phyloP scores from a whole-genome alignment of 2,329 filamentous ascomycete genomes.

The Aspergillus sp. region DNA sequence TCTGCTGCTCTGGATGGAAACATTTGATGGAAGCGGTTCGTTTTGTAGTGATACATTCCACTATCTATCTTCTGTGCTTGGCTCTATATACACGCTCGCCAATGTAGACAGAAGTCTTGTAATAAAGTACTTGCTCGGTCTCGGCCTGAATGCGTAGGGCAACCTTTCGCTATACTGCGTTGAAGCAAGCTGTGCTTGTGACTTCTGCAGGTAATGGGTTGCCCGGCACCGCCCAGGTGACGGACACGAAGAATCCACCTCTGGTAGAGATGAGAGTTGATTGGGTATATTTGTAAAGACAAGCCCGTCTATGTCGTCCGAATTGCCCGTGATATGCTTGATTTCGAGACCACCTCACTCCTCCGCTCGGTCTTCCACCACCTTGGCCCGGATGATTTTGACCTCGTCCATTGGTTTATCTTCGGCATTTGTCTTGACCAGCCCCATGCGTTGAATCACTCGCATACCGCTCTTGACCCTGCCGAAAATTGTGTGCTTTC shows the following conservation, averaged over 20 bases:
- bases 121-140: not conserved
- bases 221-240: not conserved
- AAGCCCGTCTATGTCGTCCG: not conserved
- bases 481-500: constrained; percentile 96
- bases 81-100: not conserved
- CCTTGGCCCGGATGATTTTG: constrained; percentile 67
- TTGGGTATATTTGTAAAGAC: too few species aligned
- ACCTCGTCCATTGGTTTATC: constrained; percentile 80
- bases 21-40: constrained; percentile 76
- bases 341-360: constrained; percentile 22
- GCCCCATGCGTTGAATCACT: constrained; percentile 80
- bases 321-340: not conserved
- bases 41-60: constrained; percentile 63
- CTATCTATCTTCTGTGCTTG: constrained; percentile 11
- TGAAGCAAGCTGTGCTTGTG: not conserved
- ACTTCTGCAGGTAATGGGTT: not conserved
- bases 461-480: constrained; percentile 78
- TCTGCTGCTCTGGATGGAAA: constrained; percentile 75
- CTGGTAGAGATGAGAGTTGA: too few species aligned
- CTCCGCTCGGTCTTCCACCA: constrained; percentile 58
- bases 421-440: constrained; percentile 76
- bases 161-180: not conserved
- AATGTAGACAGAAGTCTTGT: constrained; percentile 3
- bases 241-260: too few species aligned
- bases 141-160: not conserved